Base-by-base conservation (phyloP, 805 yeast genomes). In the Jamesozyma lodderae region DNA sequence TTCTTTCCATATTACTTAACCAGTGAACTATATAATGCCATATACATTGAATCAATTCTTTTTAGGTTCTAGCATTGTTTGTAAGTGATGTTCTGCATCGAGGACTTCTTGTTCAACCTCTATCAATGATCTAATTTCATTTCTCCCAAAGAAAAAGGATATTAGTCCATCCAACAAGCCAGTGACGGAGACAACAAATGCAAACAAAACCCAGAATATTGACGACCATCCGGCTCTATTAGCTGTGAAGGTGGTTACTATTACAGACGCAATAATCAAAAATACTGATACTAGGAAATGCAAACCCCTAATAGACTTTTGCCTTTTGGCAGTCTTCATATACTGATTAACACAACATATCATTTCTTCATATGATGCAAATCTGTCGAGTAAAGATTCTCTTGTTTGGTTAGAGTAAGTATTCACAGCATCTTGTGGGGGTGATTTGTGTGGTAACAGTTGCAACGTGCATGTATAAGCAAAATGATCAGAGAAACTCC, bases 401-500 rank as follows among this genome's bases (percentile, higher is more conserved):
- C 41, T 33, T 9, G 33, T 11, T 25, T 22, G 33, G 7, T 18
- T 18, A 3, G 39, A 19, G 10, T 16, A 31, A 3, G 22, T 24
- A 4, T 21, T 15, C 7, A 4, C 14, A 4, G 11, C 13, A 6
- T 22, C 21, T 4, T 24, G 31, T n/a, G n/a, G 23, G 6, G 13
- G 6, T 11, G 16, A 16, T 8, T 24, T 14, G n/a, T 30, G 21
- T 15, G 40, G 36, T 10, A 39, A 16, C 26, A 67, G 41, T 34
- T 64, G 55, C 30, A 75, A 48, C 1, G 67, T 60, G 30, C 75
- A 69, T 1, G 69, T 50, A 50, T 81, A 83, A 0, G 90, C 98
- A 68, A 92, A 92, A 64, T 92, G 98, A 55, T 92, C 98, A 1
- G 96, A 85, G 44, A 73, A 79, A 4, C 94, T 81, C 20, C 94